A percentile compares a stretch with the other conserved stretches of the same genome.
Evolutionary conservation across 768 basidiomycete species (phyloP).

Genomic region (Trametes sanguinea): DNA sequence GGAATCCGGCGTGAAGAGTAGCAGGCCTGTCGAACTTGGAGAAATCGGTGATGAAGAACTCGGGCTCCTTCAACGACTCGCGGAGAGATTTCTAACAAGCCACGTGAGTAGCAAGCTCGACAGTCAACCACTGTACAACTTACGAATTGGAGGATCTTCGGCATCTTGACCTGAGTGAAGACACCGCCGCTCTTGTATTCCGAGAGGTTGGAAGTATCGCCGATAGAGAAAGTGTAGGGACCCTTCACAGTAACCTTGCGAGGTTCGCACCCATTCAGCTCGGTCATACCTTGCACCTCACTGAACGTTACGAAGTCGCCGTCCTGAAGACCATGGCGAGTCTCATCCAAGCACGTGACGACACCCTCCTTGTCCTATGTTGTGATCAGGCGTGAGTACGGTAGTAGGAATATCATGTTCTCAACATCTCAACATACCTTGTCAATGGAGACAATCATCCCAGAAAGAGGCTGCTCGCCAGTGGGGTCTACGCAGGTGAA

Average conservation of each 20-base stretch:
- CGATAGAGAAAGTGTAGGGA: constrained; percentile 96
- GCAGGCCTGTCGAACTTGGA: constrained; percentile 94
- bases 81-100: constrained; percentile 81
- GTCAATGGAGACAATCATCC: constrained; percentile 95
- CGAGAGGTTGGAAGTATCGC: constrained; percentile 79
- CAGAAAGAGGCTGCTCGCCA: constrained; percentile 90
- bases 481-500: constrained; percentile 97
- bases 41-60: constrained; percentile 93
- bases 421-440: constrained; percentile 50
- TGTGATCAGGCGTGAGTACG: neutral
- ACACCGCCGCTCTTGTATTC: constrained; percentile 87
- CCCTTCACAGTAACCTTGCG: constrained; percentile 93
- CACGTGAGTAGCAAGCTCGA: neutral
- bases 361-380: constrained; percentile 81
- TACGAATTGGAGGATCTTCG: constrained; percentile 92
- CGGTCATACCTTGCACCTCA: constrained; percentile 94
- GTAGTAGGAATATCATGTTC: neutral
- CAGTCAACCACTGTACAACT: constrained; percentile 35
- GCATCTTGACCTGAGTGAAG: constrained; percentile 99
- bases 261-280: constrained; percentile 88
- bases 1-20: constrained; percentile 91
- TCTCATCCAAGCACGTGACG: constrained; percentile 95
- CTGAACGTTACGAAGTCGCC: constrained; percentile 97
- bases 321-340: constrained; percentile 97
- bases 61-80: constrained; percentile 79